Evolutionary conservation across 2,329 filamentous ascomycete genomes (phyloP), one percentile per base, ranked within the genome.

Genomic region (Xylariaceae sp.): DNA sequence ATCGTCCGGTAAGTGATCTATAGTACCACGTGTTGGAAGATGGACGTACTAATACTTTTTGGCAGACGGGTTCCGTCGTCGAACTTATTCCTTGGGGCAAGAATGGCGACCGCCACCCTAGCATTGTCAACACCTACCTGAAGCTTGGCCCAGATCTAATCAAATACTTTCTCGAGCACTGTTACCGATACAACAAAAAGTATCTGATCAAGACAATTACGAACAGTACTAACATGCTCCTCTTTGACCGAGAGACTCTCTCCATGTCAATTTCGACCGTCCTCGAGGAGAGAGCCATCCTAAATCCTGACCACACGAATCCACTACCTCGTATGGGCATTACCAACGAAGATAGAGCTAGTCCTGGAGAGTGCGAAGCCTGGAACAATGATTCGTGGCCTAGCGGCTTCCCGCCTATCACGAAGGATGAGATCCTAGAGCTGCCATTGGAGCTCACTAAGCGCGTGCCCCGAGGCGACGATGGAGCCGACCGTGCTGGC

Each of bases 141-240:
- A 83, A 82, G 67, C 71, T 83, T 6, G 70, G 73, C 4, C 81
- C 81, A 0, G 66, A 72, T 9, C 72, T 80, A 49, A 71, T 84
- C n/a, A 73, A 80, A 57, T 69, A 77, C 54, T 73, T 81, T 50
- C 72, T 82, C 36, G 72, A 76, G 23, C 73, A 76, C 47, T 73
- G 74, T 15, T 76, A 77, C 62, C 73, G 70, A 47, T 80, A 77
- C 36, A 75, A 75, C 18, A 77, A 75, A 41, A 68, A 67, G 24
- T 74, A 75, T 8, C 73, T 81, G 7, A 72, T 81, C 9, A 60
- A 64, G 4, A 74, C 75, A 47, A 70, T 79, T 3, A 72, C 69
- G 5, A 59, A 72, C 3, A 69, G 69, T 9, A 73, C 75, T 16
- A 73, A 74, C 2, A 68, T 70, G 35, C 77, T 82, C 41, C 73